phyloP scores from a whole-genome alignment of 2,329 filamentous ascomycete species.

The Harringtonia lauricola region DNA sequence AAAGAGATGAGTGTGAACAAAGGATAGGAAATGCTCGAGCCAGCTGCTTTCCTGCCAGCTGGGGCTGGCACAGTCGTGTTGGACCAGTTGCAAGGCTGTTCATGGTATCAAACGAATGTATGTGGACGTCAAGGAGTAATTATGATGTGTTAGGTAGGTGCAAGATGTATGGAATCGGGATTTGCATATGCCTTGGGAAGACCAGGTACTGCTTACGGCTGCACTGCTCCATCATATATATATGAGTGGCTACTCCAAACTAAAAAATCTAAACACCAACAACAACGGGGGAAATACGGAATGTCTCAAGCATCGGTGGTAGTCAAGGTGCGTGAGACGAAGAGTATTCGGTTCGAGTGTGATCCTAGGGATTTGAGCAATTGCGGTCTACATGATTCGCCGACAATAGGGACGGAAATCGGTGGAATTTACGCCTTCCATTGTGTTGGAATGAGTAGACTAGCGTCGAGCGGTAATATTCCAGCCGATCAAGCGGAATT shows the following conservation, averaged over 20 bases:
- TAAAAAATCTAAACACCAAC: not conserved
- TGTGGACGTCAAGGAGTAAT: not conserved
- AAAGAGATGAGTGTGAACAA: not conserved
- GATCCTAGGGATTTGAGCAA: no score
- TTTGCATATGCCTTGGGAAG: not conserved
- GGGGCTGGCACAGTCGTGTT: slow-evolving; percentile 3
- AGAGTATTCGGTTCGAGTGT: no score
- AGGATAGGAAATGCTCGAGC: slow-evolving; percentile 4
- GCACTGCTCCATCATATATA: not conserved
- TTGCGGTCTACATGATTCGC: no score
- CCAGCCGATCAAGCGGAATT: no score
- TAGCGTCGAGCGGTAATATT: no score
- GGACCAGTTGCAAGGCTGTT: slow-evolving; percentile 2
- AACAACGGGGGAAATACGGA: not conserved
- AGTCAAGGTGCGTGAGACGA: no score
- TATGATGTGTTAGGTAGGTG: not conserved
- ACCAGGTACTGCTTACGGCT: not conserved
- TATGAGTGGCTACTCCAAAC: not conserved
- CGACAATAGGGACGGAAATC: no score
- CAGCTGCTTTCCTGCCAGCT: slow-evolving; percentile 4
- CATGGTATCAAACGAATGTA: slow-evolving; percentile 3
- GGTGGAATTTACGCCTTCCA: no score
- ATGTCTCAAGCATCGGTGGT: no score
- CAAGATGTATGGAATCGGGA: not conserved
- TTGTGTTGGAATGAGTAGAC: no score